A percentile compares a stretch with the other conserved stretches of the same genome.
Conservation (phyloP, 2,329 filamentous ascomycete species). For the Fusarium ambrosium region DNA sequence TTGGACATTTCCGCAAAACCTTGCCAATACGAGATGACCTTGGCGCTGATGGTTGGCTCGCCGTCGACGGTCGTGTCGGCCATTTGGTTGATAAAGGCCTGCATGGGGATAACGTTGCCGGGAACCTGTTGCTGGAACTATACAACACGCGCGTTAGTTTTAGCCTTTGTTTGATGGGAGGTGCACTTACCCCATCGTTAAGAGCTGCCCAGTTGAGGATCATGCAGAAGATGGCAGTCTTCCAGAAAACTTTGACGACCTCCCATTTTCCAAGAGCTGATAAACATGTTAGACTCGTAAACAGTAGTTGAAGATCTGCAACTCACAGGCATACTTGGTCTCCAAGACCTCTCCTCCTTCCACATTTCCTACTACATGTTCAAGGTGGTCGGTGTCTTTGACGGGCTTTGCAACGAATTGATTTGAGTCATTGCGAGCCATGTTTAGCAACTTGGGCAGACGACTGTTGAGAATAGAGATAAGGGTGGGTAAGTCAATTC, state of each 20-base stretch:
- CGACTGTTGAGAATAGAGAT: not conserved
- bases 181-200: not conserved
- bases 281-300: not conserved
- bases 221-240: constrained; percentile 11
- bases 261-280: constrained; percentile 17
- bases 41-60: constrained; percentile 20
- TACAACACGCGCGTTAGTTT: not conserved
- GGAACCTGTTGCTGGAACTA: constrained; percentile 13
- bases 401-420: not conserved
- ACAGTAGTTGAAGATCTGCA: not conserved
- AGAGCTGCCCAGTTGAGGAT: constrained; percentile 13
- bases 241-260: constrained; percentile 8
- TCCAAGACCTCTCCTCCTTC: not conserved
- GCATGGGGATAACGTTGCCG: constrained; percentile 19
- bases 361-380: not conserved
- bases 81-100: constrained; percentile 23
- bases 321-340: constrained; percentile 1
- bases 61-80: constrained; percentile 15
- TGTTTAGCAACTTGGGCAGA: not conserved
- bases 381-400: not conserved
- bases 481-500: not conserved
- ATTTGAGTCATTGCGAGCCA: not conserved
- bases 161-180: not conserved
- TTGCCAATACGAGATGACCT: constrained; percentile 27
- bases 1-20: constrained; percentile 29